Evolutionary conservation across 331 rosid genomes (phyloP).

Genomic region (Arachis monticola): DNA sequence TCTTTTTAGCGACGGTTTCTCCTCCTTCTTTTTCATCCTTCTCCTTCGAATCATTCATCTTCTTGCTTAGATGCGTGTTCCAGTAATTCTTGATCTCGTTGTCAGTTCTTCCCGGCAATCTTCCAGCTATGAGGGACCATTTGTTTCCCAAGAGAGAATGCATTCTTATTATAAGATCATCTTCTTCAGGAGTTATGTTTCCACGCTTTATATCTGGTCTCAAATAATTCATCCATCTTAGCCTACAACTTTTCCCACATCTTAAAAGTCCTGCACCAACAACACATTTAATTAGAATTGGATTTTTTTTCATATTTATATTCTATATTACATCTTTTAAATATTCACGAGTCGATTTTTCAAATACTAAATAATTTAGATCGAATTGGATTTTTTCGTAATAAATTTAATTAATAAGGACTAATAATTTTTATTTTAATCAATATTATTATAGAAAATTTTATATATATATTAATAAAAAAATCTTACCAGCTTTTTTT

Average conservation of each 20-base stretch:
- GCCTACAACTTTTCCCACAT: slow-evolving; percentile 90
- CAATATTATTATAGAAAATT: too few relatives aligned
- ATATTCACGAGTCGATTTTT: too few relatives aligned
- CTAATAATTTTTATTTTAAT: too few relatives aligned
- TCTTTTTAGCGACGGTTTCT: slow-evolving; percentile 36
- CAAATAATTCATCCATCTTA: slow-evolving; percentile 91
- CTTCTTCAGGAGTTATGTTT: slow-evolving; percentile 74
- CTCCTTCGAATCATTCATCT: slow-evolving; percentile 23
- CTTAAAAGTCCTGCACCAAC: slow-evolving; percentile 67
- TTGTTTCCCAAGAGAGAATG: slow-evolving; percentile 82
- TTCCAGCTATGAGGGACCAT: slow-evolving; percentile 88
- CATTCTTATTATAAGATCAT: slow-evolving; percentile 77
- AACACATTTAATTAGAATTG: too few relatives aligned
- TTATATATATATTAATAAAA: too few relatives aligned
- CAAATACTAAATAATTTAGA: too few relatives aligned
- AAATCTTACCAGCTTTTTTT: slow-evolving; percentile 67
- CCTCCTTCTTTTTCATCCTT: slow-evolving; percentile 4
- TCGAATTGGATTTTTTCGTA: too few relatives aligned
- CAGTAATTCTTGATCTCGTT: slow-evolving; percentile 88
- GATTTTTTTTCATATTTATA: too few relatives aligned
- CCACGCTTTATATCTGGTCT: slow-evolving; percentile 90
- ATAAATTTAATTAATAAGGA: too few relatives aligned
- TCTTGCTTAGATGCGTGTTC: slow-evolving; percentile 79
- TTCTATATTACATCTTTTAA: too few relatives aligned
- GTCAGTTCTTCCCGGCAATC: slow-evolving; percentile 86